Percentiles rank a stretch among this genome's conserved stretches.
Evolutionary conservation across 2,329 filamentous ascomycete species (phyloP).

Genomic region (Penicillium sp.): DNA sequence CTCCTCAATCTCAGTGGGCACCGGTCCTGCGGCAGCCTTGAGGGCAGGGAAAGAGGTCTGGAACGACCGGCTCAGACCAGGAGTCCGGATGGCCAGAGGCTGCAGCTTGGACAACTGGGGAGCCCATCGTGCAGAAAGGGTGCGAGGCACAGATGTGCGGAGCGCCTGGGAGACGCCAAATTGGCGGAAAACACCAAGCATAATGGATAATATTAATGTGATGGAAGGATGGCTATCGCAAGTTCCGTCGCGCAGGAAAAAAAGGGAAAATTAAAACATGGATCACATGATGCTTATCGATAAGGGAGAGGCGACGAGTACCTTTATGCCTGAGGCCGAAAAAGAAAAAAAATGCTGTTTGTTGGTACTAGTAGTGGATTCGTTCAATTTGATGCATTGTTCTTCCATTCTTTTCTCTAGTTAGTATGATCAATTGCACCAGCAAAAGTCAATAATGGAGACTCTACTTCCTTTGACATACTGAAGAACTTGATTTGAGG

Average conservation of each 20-base stretch:
- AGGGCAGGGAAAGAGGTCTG: constrained; percentile 31
- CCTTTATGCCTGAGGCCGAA: not conserved
- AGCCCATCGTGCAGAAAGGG: constrained; percentile 27
- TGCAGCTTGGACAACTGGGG: constrained; percentile 32
- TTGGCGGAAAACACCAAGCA: constrained; percentile 43
- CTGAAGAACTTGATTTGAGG: too few relatives aligned
- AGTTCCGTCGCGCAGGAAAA: constrained; percentile 10
- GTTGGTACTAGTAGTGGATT: too few relatives aligned
- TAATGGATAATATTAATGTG: constrained; percentile 22
- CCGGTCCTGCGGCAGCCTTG: constrained; percentile 28
- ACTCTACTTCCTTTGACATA: too few relatives aligned
- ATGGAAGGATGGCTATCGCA: constrained; percentile 8
- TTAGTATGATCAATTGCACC: too few relatives aligned
- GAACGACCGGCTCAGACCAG: constrained; percentile 27
- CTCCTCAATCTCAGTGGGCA: constrained; percentile 12
- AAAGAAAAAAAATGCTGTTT: too few relatives aligned
- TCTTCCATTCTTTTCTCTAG: too few relatives aligned
- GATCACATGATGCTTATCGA: constrained; percentile 26
- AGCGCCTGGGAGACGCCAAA: constrained; percentile 39
- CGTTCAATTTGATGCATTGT: too few relatives aligned
- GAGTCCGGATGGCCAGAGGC: constrained; percentile 18
- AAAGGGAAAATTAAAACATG: constrained; percentile 24
- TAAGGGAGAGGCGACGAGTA: constrained; percentile 3
- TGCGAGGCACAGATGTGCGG: constrained; percentile 33
- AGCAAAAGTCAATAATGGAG: too few relatives aligned